Base-by-base conservation (phyloP, 805 yeast genomes). In the Saccharomycopsis amapae region DNA sequence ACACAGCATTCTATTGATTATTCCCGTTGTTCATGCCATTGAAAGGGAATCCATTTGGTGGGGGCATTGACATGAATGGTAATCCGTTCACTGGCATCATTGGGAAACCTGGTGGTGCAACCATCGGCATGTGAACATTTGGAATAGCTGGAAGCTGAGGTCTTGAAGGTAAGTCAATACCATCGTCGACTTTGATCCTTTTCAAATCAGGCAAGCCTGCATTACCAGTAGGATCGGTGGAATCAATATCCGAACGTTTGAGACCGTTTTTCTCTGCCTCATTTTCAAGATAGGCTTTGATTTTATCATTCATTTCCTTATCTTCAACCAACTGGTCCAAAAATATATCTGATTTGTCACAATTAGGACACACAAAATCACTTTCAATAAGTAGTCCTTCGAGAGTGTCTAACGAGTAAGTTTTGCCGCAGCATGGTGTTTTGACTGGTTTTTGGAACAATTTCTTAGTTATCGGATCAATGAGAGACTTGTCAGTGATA, bases 351-450 rank as follows among this genome's bases (percentile, higher is more conserved):
- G 75, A 78, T 15, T 71, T 73, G 2, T 73, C 76, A 66, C 98
- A 90, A 53, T 78, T 80, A 4, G 98, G 97, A 64, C 98, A 90
- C 32, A 76, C 78, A 65, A 90, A 90, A 58, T 90, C 97, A 46
- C 78, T 75, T 23, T 85, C 95, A 43, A 90, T 71, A 22, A 90
- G 65, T 5, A 72, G 61, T 51, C 76, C 76, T 55, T 84, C 89
- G 45, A 84, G 75, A 26, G 82, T 66, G 22, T 72, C 73, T 51
- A 76, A 73, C 2, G 90, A 76, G 50, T 77, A 78, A 0, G 70
- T 58, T 35, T 67, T 74, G 10, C 67, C 63, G 58, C 95, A 85
- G 61, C 97, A 89, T 30, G 93, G 90, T 0, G 95, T 87, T 60
- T 69, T 75, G 4, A 83, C 89, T 0, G 97, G 96, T 24, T 78